phyloP scores from a whole-genome alignment of 148 eudicot genomes.

The Chenopodium berlandieri region DNA sequence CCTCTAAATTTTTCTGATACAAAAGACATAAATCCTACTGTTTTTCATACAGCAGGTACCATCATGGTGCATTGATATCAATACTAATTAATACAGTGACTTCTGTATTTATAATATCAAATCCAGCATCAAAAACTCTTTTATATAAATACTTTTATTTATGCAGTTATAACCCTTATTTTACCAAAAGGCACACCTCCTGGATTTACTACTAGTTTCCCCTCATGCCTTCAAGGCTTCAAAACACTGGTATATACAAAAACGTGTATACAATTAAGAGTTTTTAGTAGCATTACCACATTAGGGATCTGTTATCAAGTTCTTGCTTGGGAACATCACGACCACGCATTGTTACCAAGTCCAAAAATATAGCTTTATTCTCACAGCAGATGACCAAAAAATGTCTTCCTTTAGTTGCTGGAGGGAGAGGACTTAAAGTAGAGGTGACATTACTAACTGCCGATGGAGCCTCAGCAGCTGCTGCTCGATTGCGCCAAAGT shows the following conservation, averaged over 20 bases:
- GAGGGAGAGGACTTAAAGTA: constrained; percentile 65
- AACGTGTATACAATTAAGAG: neutral
- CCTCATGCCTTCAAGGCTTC: neutral
- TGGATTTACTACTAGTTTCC: neutral
- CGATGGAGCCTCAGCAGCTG: constrained; percentile 90
- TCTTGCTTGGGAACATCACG: constrained; percentile 99
- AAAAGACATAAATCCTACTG: neutral
- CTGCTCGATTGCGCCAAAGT: constrained; percentile 78
- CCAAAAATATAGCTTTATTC: constrained; percentile 89
- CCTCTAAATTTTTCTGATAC: neutral
- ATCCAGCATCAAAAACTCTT: no score
- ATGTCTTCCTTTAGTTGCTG: constrained; percentile 95
- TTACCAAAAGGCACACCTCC: neutral
- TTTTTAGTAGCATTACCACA: constrained; percentile 52
- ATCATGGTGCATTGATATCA: constrained; percentile 6
- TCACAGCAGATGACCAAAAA: constrained; percentile 97
- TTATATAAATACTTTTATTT: neutral
- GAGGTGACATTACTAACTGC: constrained; percentile 75
- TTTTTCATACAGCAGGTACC: neutral
- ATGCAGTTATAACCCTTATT: neutral
- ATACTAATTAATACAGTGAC: neutral
- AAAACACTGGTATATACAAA: neutral
- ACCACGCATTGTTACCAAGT: constrained; percentile 99
- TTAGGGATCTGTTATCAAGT: constrained; percentile 84
- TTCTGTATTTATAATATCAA: neutral